Conservation (phyloP, 1,284 basidiomycete genomes). For the Pyrrhoderma noxium region DNA sequence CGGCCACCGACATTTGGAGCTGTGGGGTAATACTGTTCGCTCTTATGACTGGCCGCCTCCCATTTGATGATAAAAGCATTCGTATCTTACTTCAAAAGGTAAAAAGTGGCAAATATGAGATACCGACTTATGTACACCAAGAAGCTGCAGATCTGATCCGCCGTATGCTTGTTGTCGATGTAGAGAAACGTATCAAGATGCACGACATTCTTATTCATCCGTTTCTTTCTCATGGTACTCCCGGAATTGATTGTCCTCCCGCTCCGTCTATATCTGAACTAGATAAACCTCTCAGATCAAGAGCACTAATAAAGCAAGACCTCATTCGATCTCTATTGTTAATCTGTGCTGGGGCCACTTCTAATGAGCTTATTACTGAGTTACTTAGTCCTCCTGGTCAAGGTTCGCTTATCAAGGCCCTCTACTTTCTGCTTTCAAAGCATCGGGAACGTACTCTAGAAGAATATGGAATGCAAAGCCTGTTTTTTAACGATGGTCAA, state of each 20-base stretch:
- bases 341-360: slow-evolving; percentile 73
- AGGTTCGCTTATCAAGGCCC: slow-evolving; percentile 84
- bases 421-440: slow-evolving; percentile 81
- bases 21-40: slow-evolving; percentile 89
- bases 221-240: slow-evolving; percentile 56
- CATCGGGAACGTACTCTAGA: slow-evolving; percentile 72
- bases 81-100: slow-evolving; percentile 84
- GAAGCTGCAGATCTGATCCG: slow-evolving; percentile 69
- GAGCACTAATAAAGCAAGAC: slow-evolving; percentile 76
- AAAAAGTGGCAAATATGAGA: slow-evolving; percentile 78
- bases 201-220: slow-evolving; percentile 83
- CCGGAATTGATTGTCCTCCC: slow-evolving; percentile 48
- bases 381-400: slow-evolving; percentile 55
- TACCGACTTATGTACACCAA: slow-evolving; percentile 69
- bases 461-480: slow-evolving; percentile 42
- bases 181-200: slow-evolving; percentile 81
- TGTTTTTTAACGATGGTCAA: slow-evolving; percentile 35
- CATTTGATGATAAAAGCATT: slow-evolving; percentile 86
- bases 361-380: slow-evolving; percentile 52
- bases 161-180: slow-evolving; percentile 90
- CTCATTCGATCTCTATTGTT: slow-evolving; percentile 84
- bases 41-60: slow-evolving; percentile 79
- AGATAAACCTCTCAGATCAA: slow-evolving; percentile 59
- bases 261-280: slow-evolving; percentile 61
- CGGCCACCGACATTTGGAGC: slow-evolving; percentile 92